Evolutionary conservation across 2,329 filamentous ascomycete species (phyloP).

Genomic region (Botryotinia narcissicola): DNA sequence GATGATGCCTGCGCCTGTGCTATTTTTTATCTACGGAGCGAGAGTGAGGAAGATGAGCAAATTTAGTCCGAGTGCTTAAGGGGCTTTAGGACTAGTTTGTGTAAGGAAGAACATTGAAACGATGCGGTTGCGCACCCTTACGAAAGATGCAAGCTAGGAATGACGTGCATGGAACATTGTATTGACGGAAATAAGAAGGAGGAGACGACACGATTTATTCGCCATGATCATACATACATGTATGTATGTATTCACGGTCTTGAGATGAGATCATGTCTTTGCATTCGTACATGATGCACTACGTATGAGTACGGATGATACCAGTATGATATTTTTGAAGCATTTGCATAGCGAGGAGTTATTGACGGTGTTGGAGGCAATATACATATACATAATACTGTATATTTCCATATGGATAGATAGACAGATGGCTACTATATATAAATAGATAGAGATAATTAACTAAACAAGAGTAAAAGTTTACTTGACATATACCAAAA

Average conservation of each 20-base stretch:
- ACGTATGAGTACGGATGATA: neutral
- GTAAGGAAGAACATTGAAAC: neutral
- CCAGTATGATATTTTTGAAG: neutral
- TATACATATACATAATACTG: neutral
- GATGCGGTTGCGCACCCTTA: neutral
- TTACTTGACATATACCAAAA: neutral
- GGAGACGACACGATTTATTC: neutral
- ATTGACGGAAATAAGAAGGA: neutral
- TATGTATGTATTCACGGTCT: neutral
- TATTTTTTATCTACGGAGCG: conserved; percentile 15
- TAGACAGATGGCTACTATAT: neutral
- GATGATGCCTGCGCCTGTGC: conserved; percentile 1
- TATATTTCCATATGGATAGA: neutral
- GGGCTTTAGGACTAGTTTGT: neutral
- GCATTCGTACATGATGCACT: neutral
- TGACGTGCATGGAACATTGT: neutral
- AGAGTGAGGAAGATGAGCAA: conserved; percentile 44
- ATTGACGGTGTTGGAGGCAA: neutral
- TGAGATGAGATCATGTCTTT: neutral
- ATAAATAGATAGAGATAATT: neutral
- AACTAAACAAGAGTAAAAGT: neutral
- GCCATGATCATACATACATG: neutral
- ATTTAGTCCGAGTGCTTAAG: conserved; percentile 32
- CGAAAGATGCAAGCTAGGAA: neutral
- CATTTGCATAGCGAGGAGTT: conserved; percentile 2